Conservation (phyloP, 148 eudicot species). For the Suaeda aralocaspica region DNA sequence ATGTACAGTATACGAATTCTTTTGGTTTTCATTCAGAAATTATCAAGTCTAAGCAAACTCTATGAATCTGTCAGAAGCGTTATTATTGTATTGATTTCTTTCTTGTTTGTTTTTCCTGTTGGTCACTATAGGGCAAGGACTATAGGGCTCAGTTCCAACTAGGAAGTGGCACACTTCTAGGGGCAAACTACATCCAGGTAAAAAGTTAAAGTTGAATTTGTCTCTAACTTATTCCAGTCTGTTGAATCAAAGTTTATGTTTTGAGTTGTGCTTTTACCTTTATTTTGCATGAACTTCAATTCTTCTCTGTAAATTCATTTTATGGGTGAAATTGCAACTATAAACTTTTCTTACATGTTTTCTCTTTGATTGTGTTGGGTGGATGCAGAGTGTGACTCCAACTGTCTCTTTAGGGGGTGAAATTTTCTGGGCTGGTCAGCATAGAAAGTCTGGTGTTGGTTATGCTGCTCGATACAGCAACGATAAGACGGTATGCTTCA, state of each 20-base stretch:
- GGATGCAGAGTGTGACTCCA: constrained; percentile 84
- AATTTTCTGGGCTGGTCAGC: constrained; percentile 94
- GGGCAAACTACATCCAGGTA: constrained; percentile 96
- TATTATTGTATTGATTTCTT: neutral
- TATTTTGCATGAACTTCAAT: neutral
- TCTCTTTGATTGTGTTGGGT: constrained; percentile 8
- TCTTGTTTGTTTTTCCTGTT: constrained; percentile 3
- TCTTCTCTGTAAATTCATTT: neutral
- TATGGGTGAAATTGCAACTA: neutral
- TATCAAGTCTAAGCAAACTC: no score
- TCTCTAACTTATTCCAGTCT: no score
- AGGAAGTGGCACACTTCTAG: constrained; percentile 77
- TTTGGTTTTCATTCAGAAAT: neutral
- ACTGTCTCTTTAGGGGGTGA: constrained; percentile 85
- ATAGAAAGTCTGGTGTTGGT: constrained; percentile 83
- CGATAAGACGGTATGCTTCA: constrained; percentile 89
- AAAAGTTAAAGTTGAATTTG: constrained; percentile 6
- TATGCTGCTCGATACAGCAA: constrained; percentile 89
- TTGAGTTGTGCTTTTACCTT: neutral
- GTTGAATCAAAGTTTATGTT: neutral
- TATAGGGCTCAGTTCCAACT: constrained; percentile 80
- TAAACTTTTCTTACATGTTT: neutral
- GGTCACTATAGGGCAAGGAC: constrained; percentile 56
- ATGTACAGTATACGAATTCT: neutral
- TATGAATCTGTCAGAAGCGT: no score